Evolutionary conservation across 148 eudicot species (phyloP).

Genomic region (Drosera capensis): DNA sequence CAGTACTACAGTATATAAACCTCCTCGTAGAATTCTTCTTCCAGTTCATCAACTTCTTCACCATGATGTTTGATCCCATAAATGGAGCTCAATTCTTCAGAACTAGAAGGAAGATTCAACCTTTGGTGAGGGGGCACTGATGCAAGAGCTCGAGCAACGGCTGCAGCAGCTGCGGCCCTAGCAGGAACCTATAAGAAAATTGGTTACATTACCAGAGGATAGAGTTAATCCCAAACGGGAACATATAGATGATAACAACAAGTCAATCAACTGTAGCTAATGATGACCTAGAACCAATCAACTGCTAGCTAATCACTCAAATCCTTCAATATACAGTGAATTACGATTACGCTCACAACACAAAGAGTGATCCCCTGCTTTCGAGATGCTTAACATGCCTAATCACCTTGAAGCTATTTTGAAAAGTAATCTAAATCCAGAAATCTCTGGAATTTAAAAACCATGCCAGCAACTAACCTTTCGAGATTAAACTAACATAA

Average conservation of each 20-base stretch:
- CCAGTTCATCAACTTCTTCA: slow-evolving; percentile 60
- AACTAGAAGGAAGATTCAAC: slow-evolving; percentile 60
- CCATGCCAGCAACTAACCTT: too few species aligned
- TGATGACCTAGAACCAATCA: too few species aligned
- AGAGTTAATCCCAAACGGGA: neutral
- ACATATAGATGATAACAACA: neutral
- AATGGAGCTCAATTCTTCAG: slow-evolving; percentile 76
- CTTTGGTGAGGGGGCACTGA: slow-evolving; percentile 82
- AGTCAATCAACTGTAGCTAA: neutral
- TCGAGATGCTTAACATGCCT: too few species aligned
- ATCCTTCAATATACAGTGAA: too few species aligned
- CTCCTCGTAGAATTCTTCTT: slow-evolving; percentile 89
- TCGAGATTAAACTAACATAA: too few species aligned
- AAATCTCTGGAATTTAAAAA: too few species aligned
- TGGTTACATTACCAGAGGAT: neutral
- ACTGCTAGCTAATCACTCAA: too few species aligned
- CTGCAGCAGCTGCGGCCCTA: slow-evolving; percentile 95
- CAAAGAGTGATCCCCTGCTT: too few species aligned
- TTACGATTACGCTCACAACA: too few species aligned
- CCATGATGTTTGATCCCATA: slow-evolving; percentile 53
- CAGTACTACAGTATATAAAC: too few species aligned
- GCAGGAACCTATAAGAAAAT: slow-evolving; percentile 60
- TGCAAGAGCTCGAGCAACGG: slow-evolving; percentile 95
- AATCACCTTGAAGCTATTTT: too few species aligned
- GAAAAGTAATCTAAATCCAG: too few species aligned